Conservation (phyloP, 2,329 filamentous ascomycete genomes). For the Corynespora cassiicola region DNA sequence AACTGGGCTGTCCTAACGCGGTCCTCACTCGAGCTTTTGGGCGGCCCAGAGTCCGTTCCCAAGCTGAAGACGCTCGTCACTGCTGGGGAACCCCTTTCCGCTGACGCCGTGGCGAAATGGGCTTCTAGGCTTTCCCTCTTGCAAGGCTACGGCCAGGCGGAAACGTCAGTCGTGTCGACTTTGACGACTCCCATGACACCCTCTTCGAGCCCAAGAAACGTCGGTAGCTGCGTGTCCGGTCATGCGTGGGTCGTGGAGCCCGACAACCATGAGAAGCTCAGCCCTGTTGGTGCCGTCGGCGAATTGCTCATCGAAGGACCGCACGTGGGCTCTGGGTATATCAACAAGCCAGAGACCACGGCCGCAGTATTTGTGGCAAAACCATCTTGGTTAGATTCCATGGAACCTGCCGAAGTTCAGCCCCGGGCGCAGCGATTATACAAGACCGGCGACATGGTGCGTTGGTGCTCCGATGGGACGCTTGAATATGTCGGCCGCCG, state of each 20-base stretch:
- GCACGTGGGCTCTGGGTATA: constrained; percentile 25
- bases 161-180: constrained; percentile 13
- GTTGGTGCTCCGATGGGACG: constrained; percentile 20
- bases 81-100: constrained; percentile 46
- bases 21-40: constrained; percentile 34
- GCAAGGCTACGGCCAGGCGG: constrained; percentile 19
- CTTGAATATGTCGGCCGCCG: constrained; percentile 31
- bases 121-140: constrained; percentile 3
- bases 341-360: constrained; percentile 25
- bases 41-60: constrained; percentile 42
- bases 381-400: too few species aligned
- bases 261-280: constrained; percentile 20
- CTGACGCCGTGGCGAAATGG: constrained; percentile 48
- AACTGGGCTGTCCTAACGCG: constrained; percentile 16
- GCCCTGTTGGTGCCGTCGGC: constrained; percentile 22
- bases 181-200: too few species aligned
- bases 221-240: constrained; percentile 13
- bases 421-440: constrained; percentile 20
- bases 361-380: too few species aligned
- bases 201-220: too few species aligned
- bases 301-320: constrained; percentile 33
- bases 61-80: constrained; percentile 45
- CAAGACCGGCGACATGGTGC: constrained; percentile 27
- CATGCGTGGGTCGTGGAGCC: constrained; percentile 33
- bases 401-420: constrained; percentile 7